Conservation (phyloP, 1,284 basidiomycete species). For the Heterobasidion parviporum region DNA sequence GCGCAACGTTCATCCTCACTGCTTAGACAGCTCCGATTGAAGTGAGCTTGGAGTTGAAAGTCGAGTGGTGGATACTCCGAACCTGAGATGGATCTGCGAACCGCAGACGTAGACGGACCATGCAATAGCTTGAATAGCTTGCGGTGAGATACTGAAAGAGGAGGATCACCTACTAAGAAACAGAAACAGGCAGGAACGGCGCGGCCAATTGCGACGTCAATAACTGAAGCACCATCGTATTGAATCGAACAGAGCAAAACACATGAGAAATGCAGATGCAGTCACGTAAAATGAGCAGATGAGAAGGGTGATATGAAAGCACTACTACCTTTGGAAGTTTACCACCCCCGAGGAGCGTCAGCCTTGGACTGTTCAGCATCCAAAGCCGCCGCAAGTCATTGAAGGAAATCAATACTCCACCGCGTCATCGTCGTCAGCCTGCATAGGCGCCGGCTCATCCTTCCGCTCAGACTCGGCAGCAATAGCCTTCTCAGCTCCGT, state of each 20-base stretch:
- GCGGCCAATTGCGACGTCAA: neutral
- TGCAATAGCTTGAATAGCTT: neutral
- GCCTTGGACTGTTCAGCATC: no score
- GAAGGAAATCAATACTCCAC: slow-evolving; percentile 40
- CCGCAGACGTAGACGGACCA: neutral
- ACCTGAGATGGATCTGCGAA: neutral
- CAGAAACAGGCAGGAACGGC: neutral
- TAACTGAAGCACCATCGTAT: neutral
- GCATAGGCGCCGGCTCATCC: slow-evolving; percentile 30
- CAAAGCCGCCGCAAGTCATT: neutral
- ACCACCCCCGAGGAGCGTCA: neutral
- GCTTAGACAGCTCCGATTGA: neutral
- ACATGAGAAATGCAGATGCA: neutral
- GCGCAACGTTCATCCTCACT: neutral
- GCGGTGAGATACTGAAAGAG: neutral
- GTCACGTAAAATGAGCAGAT: neutral
- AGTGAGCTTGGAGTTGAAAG: no score
- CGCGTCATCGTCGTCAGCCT: slow-evolving; percentile 50
- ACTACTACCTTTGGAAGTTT: neutral
- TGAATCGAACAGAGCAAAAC: neutral
- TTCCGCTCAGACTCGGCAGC: slow-evolving; percentile 32
- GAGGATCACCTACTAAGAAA: neutral
- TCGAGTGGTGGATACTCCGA: no score
- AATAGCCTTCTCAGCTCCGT: slow-evolving; percentile 17
- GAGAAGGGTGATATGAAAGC: neutral